Evolutionary conservation across 352 stramenopile genomes (phyloP).

Genomic region (Pythium monospermum): DNA sequence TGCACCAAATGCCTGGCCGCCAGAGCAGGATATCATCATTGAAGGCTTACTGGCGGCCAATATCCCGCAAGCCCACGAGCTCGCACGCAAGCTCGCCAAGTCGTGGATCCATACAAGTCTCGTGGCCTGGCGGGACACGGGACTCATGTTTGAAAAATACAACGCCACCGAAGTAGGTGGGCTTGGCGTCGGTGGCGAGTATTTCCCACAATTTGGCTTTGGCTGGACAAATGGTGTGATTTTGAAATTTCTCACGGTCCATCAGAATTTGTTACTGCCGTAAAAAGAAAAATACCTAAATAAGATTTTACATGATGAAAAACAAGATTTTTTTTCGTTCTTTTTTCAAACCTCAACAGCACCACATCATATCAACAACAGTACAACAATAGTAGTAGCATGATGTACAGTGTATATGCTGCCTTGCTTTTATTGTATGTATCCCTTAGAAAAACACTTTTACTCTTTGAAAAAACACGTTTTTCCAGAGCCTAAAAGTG

Average conservation of each 20-base stretch:
- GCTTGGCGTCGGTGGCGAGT: conserved; percentile 77
- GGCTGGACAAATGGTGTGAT: conserved; percentile 86
- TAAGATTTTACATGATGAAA: no score
- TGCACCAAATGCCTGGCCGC: conserved; percentile 81
- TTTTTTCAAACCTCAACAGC: no score
- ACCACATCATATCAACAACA: no score
- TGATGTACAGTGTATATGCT: no score
- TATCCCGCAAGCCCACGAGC: conserved; percentile 34
- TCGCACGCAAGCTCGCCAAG: conserved; percentile 50
- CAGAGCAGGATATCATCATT: conserved; percentile 76
- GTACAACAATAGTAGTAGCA: no score
- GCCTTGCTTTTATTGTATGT: no score
- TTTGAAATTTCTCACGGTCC: conserved; percentile 78
- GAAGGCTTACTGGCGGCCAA: conserved; percentile 65
- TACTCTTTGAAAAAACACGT: no score
- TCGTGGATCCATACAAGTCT: conserved; percentile 65
- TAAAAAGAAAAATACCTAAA: background rate
- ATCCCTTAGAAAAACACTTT: no score
- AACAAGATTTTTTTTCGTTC: no score
- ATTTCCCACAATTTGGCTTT: conserved; percentile 86
- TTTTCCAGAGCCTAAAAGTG: no score
- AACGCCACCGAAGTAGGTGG: conserved; percentile 63
- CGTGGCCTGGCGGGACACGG: conserved; percentile 55
- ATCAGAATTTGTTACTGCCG: conserved; percentile 57
- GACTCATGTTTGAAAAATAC: conserved; percentile 90